phyloP scores from a whole-genome alignment of 2,329 filamentous ascomycete species.

The Arthrobotrys megalospora region DNA sequence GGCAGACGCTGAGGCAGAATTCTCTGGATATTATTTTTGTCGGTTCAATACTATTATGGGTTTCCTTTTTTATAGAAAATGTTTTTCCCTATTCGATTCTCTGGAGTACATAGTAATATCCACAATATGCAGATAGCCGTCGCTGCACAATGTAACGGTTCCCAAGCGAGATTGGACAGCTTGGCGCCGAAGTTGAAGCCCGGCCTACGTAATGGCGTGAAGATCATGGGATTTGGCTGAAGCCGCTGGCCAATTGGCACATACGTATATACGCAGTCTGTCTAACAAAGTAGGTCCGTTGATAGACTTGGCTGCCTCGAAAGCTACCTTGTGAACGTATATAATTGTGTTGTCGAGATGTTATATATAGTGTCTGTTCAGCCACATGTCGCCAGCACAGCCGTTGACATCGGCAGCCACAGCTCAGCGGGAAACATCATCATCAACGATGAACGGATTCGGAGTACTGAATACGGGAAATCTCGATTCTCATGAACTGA shows the following conservation, averaged over 20 bases:
- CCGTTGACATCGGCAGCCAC: neutral
- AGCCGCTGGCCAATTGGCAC: neutral
- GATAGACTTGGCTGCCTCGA: too few species aligned
- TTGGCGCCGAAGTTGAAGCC: constrained; percentile 20
- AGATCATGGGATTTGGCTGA: neutral
- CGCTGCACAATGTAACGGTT: constrained; percentile 25
- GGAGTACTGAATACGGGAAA: neutral
- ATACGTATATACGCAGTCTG: neutral
- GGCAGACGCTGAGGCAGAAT: constrained; percentile 4
- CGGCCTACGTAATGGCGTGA: constrained; percentile 16
- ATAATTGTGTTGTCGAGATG: constrained; percentile 10
- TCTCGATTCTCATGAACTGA: neutral
- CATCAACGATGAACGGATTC: neutral
- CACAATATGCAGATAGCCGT: constrained; percentile 8
- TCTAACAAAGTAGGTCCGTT: too few species aligned
- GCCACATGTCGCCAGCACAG: neutral
- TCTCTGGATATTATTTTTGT: neutral
- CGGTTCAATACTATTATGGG: too few species aligned
- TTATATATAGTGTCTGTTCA: neutral
- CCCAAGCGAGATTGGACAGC: constrained; percentile 35
- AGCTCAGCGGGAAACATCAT: neutral
- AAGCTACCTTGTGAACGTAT: too few species aligned
- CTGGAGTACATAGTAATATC: constrained; percentile 1
- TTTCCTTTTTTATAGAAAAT: neutral
- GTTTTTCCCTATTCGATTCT: constrained; percentile 9